phyloP scores from a whole-genome alignment of 148 eudicot species.

The Amaranthus hypochondriacus region DNA sequence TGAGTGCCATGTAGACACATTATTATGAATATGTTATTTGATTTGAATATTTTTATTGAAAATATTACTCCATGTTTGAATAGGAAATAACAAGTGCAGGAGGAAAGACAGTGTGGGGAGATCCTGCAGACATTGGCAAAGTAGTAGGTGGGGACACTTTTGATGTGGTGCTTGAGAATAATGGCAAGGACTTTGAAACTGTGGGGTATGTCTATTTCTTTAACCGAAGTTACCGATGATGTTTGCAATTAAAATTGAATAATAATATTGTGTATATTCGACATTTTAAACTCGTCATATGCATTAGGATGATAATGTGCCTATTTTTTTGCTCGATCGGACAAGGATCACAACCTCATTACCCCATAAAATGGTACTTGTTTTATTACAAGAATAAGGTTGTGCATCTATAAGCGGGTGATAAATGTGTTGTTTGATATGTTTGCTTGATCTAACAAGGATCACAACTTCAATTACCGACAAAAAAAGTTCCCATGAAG shows the following conservation, averaged over 20 bases:
- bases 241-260: no score
- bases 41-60: not conserved
- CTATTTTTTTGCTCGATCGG: no score
- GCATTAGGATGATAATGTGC: no score
- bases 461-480: no score
- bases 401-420: no score
- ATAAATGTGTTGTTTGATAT: no score
- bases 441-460: no score
- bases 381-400: no score
- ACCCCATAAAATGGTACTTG: not conserved
- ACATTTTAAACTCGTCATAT: no score
- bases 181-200: constrained; percentile 93
- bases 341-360: not conserved
- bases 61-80: not conserved
- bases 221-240: no score
- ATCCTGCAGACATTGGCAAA: constrained; percentile 66
- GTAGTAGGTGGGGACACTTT: constrained; percentile 58
- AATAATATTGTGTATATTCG: no score
- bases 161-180: constrained; percentile 89
- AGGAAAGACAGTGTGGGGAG: constrained; percentile 90
- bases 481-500: no score
- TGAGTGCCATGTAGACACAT: not conserved
- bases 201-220: constrained; percentile 50
- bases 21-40: not conserved
- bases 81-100: constrained; percentile 88